Evolutionary conservation across 169 alveolate species (phyloP).

Genomic region (Cystoisospora suis): DNA sequence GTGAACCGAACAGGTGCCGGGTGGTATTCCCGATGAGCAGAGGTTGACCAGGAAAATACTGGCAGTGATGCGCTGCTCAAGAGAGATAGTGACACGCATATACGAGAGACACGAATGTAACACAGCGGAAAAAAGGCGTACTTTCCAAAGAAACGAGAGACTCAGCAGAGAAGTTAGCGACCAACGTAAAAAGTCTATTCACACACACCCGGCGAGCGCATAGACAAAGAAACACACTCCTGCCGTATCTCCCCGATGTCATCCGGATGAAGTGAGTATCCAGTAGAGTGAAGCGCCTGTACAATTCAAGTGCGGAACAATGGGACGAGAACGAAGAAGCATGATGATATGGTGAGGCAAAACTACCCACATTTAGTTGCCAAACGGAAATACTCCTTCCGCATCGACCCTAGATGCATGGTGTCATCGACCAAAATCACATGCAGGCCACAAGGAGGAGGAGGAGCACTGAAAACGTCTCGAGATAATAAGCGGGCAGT

Average conservation of each 20-base stretch:
- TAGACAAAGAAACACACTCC: neutral
- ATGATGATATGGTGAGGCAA: neutral
- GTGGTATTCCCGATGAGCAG: too few species aligned
- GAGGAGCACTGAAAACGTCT: neutral
- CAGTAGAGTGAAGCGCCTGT: neutral
- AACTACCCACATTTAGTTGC: neutral
- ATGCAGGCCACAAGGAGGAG: neutral
- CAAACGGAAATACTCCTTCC: neutral
- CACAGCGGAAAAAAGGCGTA: too few species aligned
- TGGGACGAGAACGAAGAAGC: neutral
- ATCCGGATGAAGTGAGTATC: neutral
- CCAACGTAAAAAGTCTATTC: neutral
- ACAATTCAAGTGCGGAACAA: neutral
- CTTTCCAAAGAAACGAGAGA: too few species aligned
- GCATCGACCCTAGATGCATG: neutral
- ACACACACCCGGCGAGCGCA: neutral
- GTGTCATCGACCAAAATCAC: constrained; percentile 19
- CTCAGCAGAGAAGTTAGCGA: too few species aligned
- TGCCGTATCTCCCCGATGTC: neutral
- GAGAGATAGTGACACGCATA: too few species aligned
- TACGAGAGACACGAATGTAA: too few species aligned
- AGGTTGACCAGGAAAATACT: too few species aligned
- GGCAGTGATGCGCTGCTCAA: too few species aligned
- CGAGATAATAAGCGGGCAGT: neutral
- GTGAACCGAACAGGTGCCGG: too few species aligned